Percentiles rank a stretch among this genome's conserved stretches.
These are phyloP conservation scores for Diaporthe citriasiana DNA, from an alignment of 2,329 filamentous ascomycete genomes.

Conservation along the genomic window DNA sequence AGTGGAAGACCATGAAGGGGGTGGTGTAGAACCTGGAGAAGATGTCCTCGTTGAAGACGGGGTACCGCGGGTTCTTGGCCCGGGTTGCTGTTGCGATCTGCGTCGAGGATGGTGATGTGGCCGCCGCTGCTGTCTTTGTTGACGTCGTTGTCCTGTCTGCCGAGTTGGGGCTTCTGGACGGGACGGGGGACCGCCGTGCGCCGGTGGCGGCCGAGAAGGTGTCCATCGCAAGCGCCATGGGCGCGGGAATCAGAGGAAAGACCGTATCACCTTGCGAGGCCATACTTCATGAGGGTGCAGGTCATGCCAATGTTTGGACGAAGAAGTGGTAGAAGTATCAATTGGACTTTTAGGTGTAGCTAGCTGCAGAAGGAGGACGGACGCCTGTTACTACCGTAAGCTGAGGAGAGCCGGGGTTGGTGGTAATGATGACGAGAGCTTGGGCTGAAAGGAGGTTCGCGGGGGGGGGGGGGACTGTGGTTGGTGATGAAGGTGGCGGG, in stretches of 20 bases:
- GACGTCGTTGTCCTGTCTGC: neutral
- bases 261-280: conserved; percentile 19
- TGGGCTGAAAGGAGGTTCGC: neutral
- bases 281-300: conserved; percentile 32
- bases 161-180: neutral
- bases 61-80: conserved; percentile 20
- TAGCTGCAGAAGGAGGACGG: neutral
- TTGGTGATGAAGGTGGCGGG: conserved; percentile 11
- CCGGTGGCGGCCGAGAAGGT: conserved; percentile 35
- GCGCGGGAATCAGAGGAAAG: conserved; percentile 40
- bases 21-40: conserved; percentile 36
- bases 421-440: conserved; percentile 21
- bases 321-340: neutral
- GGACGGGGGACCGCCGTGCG: conserved; percentile 22
- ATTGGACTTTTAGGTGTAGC: neutral
- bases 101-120: neutral
- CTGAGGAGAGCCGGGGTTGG: neutral
- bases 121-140: neutral
- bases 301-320: neutral
- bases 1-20: conserved; percentile 37
- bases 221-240: conserved; percentile 41
- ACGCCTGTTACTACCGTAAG: neutral
- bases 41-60: conserved; percentile 38
- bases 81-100: neutral
- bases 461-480: neutral